phyloP scores from a whole-genome alignment of 306 rosid genomes.

The Sicyos baderoa region DNA sequence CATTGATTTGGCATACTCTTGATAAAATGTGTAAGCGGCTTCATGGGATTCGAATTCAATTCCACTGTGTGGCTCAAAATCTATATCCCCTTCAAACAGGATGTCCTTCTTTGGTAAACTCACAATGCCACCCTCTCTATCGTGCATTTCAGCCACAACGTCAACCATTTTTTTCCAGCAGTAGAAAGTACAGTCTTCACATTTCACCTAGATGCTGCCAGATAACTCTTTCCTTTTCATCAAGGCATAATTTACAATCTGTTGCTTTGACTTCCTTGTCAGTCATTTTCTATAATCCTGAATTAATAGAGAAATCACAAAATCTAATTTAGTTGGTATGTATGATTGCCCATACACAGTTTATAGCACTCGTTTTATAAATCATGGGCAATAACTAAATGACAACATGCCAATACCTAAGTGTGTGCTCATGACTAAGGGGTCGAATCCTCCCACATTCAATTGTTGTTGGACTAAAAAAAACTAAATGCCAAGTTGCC shows the following conservation, averaged over 20 bases:
- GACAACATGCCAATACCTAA: not conserved
- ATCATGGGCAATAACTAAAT: not conserved
- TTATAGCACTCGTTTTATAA: not conserved
- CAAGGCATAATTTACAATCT: conserved; percentile 12
- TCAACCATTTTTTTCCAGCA: conserved; percentile 35
- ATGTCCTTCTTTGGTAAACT: conserved; percentile 46
- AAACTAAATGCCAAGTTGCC: not conserved
- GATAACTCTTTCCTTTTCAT: conserved; percentile 23
- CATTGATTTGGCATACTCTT: conserved; percentile 93
- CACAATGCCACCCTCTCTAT: conserved; percentile 29
- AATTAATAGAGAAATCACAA: not conserved
- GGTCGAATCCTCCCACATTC: too few relatives aligned
- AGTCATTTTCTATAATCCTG: conserved; percentile 6
- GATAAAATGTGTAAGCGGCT: conserved; percentile 73
- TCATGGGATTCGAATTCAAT: conserved; percentile 80
- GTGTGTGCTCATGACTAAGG: too few relatives aligned
- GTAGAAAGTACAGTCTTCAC: conserved; percentile 29
- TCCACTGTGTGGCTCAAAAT: conserved; percentile 69
- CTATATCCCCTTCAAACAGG: conserved; percentile 59
- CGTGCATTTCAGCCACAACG: conserved; percentile 44
- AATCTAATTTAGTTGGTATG: not conserved
- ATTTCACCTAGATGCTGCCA: conserved; percentile 19
- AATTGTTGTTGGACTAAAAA: too few relatives aligned
- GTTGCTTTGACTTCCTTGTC: not conserved
- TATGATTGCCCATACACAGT: not conserved